These are phyloP conservation scores for Protomyces inundatus DNA, from an alignment of 1,139 yeast genomes.

Conservation along the genomic window DNA sequence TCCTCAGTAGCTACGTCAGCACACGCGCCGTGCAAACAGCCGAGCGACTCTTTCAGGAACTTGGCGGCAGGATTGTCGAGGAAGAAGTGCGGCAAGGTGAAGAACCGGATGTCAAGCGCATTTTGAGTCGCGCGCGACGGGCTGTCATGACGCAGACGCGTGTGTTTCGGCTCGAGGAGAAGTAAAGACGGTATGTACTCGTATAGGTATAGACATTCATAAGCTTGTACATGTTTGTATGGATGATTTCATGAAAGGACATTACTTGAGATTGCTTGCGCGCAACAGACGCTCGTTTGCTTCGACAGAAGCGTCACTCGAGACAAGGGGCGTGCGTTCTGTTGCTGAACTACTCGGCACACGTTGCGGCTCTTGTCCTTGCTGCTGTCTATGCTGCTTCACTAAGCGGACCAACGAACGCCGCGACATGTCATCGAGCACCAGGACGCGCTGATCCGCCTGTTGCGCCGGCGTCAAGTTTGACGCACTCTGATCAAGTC, in stretches of 20 bases:
- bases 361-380: background rate
- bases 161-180: background rate
- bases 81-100: background rate
- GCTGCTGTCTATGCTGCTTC: conserved; percentile 5
- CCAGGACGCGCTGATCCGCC: conserved; percentile 6
- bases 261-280: conserved; percentile 8
- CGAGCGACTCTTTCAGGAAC: background rate
- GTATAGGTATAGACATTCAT: background rate
- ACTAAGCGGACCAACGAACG: background rate
- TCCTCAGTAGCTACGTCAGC: background rate
- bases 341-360: background rate
- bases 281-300: conserved; percentile 2
- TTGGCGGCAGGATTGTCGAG: background rate
- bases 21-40: background rate
- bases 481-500: background rate
- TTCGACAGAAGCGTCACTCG: background rate
- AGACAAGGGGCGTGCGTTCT: conserved; percentile 1
- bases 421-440: background rate
- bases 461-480: background rate
- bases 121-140: conserved; percentile 12
- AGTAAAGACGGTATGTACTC: background rate
- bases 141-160: background rate
- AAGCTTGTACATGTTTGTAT: too few relatives aligned
- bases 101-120: conserved; percentile 12
- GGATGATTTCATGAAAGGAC: background rate